These are phyloP conservation scores for Puya raimondii DNA, from an alignment of 176 grass and related monocot species.

Conservation along the genomic window DNA sequence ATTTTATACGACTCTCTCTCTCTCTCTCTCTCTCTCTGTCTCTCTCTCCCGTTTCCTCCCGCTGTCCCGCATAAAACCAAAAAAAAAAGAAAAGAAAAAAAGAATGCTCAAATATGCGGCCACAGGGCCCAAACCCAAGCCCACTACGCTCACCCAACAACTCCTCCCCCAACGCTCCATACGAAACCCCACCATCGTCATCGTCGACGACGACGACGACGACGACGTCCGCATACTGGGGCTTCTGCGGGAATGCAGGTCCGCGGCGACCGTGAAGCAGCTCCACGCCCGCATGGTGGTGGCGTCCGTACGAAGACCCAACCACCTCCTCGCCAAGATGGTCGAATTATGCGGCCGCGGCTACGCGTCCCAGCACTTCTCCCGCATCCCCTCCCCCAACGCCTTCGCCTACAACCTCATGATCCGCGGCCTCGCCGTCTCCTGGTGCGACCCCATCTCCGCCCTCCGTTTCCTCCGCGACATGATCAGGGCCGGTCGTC, in stretches of 20 bases:
- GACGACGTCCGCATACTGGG: background rate
- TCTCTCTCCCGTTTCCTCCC: too few species aligned
- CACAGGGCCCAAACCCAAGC: too few species aligned
- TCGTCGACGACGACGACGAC: too few species aligned
- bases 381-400: conserved; percentile 14
- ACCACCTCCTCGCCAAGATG: conserved; percentile 35
- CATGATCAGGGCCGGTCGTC: background rate
- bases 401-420: conserved; percentile 29
- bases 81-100: too few species aligned
- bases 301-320: conserved; percentile 11
- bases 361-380: conserved; percentile 21
- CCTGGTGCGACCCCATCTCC: background rate
- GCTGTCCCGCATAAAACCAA: too few species aligned
- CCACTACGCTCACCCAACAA: too few species aligned
- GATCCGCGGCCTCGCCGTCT: conserved; percentile 30
- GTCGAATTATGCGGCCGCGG: conserved; percentile 15
- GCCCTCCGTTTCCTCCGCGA: conserved; percentile 15
- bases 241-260: conserved; percentile 21
- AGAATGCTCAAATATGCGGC: too few species aligned
- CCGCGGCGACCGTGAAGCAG: conserved; percentile 17
- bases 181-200: too few species aligned
- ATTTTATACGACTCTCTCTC: too few species aligned
- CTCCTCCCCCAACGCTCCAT: too few species aligned
- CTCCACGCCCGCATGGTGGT: conserved; percentile 24
- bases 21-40: too few species aligned